phyloP scores from a whole-genome alignment of 2,329 filamentous ascomycete genomes.

The Penicillium crustosum region DNA sequence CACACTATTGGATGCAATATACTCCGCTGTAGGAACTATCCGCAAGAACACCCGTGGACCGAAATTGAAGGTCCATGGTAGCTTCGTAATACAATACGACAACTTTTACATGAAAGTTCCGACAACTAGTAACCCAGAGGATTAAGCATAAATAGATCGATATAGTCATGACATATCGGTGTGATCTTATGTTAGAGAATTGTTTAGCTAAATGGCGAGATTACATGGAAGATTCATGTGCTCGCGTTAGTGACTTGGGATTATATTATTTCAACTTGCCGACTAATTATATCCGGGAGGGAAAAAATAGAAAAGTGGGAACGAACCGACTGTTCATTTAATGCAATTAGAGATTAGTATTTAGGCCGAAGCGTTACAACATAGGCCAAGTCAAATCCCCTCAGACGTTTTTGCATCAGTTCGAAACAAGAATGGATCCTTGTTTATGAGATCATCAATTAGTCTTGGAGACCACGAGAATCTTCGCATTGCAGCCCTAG shows the following conservation, averaged over 20 bases:
- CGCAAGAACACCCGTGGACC: background rate
- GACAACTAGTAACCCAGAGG: background rate
- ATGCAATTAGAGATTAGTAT: background rate
- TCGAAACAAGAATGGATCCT: slow-evolving; percentile 13
- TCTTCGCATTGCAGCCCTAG: slow-evolving; percentile 1
- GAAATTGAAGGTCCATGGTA: slow-evolving; percentile 1
- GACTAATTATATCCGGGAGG: background rate
- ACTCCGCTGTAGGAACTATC: slow-evolving; percentile 7
- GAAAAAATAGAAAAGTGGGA: background rate
- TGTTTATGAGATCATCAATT: slow-evolving; percentile 1
- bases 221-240: background rate
- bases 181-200: background rate
- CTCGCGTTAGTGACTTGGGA: background rate
- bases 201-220: background rate
- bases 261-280: background rate
- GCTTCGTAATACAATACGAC: background rate
- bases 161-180: no score
- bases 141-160: background rate
- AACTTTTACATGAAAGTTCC: background rate
- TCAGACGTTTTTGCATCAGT: slow-evolving; percentile 1
- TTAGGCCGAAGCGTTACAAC: background rate
- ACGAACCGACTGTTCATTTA: background rate
- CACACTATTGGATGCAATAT: slow-evolving; percentile 3
- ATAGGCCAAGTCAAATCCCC: background rate
- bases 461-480: background rate